A percentile compares a stretch with the other conserved stretches of the same genome.
Evolutionary conservation across 345 rosid genomes (phyloP).

Genomic region (Salix purpurea): DNA sequence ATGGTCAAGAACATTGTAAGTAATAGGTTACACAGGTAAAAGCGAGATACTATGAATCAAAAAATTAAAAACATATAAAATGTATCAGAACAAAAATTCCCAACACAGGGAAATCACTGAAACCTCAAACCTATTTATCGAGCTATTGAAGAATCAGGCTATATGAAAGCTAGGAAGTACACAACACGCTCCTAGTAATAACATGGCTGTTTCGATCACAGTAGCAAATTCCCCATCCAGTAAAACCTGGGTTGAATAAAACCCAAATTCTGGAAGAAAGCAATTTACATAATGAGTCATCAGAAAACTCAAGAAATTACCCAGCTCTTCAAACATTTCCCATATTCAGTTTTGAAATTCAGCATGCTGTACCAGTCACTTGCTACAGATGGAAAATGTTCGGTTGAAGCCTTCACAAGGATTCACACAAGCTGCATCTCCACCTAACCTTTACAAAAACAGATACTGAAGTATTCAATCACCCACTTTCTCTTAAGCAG

Average conservation of each 20-base stretch:
- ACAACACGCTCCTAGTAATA: neutral
- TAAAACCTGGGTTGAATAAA: slow-evolving; percentile 16
- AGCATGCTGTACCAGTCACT: slow-evolving; percentile 18
- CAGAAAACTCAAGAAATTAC: slow-evolving; percentile 21
- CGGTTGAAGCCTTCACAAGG: slow-evolving; percentile 15
- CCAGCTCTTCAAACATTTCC: slow-evolving; percentile 21
- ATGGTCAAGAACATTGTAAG: no score
- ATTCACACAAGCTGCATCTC: slow-evolving; percentile 21
- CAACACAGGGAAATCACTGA: slow-evolving; percentile 12
- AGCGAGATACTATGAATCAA: neutral
- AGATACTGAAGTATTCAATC: slow-evolving; percentile 5
- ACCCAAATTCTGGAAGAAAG: slow-evolving; percentile 21
- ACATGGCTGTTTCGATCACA: slow-evolving; percentile 15
- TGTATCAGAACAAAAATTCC: slow-evolving; percentile 31
- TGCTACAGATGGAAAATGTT: slow-evolving; percentile 16
- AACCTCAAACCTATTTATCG: slow-evolving; percentile 18
- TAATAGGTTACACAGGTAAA: neutral
- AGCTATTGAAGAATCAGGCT: slow-evolving; percentile 16
- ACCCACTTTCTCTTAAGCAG: slow-evolving; percentile 55
- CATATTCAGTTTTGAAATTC: neutral
- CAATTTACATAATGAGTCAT: slow-evolving; percentile 40
- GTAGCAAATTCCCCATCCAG: slow-evolving; percentile 5
- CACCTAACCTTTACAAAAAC: slow-evolving; percentile 17
- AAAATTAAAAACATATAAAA: slow-evolving; percentile 1
- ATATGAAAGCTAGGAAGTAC: slow-evolving; percentile 13